These are phyloP conservation scores for Neurospora sp. DNA, from an alignment of 495 filamentous ascomycete species.

Conservation along the genomic window DNA sequence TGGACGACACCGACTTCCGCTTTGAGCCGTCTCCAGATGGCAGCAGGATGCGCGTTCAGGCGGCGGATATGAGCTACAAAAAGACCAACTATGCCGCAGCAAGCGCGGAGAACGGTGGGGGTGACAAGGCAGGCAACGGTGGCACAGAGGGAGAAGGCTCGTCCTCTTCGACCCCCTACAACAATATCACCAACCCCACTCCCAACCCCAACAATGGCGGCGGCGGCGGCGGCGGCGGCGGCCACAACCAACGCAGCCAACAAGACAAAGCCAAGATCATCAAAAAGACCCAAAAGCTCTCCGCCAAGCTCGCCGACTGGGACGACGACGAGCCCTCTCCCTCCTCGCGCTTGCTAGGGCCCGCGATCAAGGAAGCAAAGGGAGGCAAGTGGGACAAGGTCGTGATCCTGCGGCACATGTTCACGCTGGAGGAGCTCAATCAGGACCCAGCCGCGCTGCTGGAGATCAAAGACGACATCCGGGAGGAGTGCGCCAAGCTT, in stretches of 20 bases:
- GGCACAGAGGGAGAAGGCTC: constrained; percentile 10
- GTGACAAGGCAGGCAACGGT: constrained; percentile 12
- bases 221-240: constrained; percentile 8
- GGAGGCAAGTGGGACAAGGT: constrained; percentile 61
- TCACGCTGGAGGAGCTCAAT: constrained; percentile 75
- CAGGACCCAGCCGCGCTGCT: constrained; percentile 75
- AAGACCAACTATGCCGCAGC: constrained; percentile 39
- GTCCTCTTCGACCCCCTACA: constrained; percentile 26
- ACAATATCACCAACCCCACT: constrained; percentile 30
- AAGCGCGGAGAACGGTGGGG: not conserved
- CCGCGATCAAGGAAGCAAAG: constrained; percentile 31
- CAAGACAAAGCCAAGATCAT: constrained; percentile 81
- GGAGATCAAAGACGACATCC: constrained; percentile 91
- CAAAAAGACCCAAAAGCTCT: constrained; percentile 75
- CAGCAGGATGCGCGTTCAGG: constrained; percentile 65
- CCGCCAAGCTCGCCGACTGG: constrained; percentile 89
- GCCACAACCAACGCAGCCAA: constrained; percentile 26
- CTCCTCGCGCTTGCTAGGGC: not conserved
- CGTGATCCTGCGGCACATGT: constrained; percentile 90
- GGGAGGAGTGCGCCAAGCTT: constrained; percentile 78
- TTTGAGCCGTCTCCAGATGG: constrained; percentile 34
- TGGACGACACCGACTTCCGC: constrained; percentile 83
- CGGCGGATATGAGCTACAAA: constrained; percentile 86
- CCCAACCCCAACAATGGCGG: constrained; percentile 11
- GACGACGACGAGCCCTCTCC: constrained; percentile 60